These are phyloP conservation scores for Clonostachys chloroleuca DNA, from an alignment of 2,329 filamentous ascomycete species.

Conservation along the genomic window DNA sequence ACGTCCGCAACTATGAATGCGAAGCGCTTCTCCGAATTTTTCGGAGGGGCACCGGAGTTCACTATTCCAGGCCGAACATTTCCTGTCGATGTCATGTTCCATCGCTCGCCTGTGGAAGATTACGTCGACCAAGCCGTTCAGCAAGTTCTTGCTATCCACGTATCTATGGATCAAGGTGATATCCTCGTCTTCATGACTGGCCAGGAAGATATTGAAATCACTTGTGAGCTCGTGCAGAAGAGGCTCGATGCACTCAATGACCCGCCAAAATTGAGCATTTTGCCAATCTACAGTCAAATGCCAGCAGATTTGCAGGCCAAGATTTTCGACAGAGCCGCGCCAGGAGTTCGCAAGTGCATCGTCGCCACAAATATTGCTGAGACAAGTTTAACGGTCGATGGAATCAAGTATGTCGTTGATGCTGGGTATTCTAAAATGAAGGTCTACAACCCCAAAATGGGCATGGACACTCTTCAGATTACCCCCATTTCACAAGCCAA, in stretches of 20 bases:
- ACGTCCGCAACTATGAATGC: conserved; percentile 99
- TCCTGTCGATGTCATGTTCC: conserved; percentile 94
- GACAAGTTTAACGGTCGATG: conserved; percentile 95
- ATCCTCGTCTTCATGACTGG: conserved; percentile 99
- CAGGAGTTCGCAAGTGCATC: conserved; percentile 93
- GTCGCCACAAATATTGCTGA: conserved; percentile 98
- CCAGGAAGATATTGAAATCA: conserved; percentile 96
- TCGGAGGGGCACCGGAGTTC: conserved; percentile 92
- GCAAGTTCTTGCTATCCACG: conserved; percentile 91
- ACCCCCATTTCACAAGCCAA: conserved; percentile 98
- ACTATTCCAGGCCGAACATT: conserved; percentile 95
- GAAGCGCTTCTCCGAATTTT: conserved; percentile 93
- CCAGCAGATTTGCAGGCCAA: conserved; percentile 95
- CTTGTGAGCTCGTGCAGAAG: conserved; percentile 88
- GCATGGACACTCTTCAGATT: conserved; percentile 97
- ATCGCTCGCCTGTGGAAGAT: conserved; percentile 90
- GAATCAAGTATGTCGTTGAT: conserved; percentile 99
- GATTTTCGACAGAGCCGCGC: conserved; percentile 88
- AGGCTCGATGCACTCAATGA: conserved; percentile 86
- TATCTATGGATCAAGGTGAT: conserved; percentile 88
- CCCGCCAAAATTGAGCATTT: conserved; percentile 86
- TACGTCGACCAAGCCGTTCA: conserved; percentile 97
- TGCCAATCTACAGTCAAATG: conserved; percentile 99
- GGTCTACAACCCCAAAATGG: conserved; percentile 98
- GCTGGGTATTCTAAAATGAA: conserved; percentile 96